A percentile compares a stretch with the other conserved stretches of the same genome.
Evolutionary conservation across 164 flowering plant genomes (phyloP).

Genomic region (Vitis cinerea): DNA sequence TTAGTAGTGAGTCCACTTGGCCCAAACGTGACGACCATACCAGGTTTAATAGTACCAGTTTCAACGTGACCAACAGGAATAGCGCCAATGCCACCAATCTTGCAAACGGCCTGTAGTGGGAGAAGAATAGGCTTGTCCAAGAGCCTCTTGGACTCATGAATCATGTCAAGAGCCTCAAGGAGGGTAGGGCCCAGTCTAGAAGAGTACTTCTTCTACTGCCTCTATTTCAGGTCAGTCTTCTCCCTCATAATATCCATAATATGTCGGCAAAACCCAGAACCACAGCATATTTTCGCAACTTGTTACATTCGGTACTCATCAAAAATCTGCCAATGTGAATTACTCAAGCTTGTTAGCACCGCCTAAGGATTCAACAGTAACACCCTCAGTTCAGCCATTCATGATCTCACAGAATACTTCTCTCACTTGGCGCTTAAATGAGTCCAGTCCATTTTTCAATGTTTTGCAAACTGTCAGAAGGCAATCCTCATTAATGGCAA

Average conservation of each 20-base stretch:
- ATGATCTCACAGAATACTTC: constrained; percentile 46
- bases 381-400: constrained; percentile 44
- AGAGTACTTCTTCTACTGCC: too few relatives aligned
- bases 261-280: not conserved
- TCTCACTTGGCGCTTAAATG: constrained; percentile 46
- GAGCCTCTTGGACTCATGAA: constrained; percentile 56
- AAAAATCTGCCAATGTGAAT: not conserved
- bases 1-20: constrained; percentile 33
- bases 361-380: constrained; percentile 33
- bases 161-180: constrained; percentile 52
- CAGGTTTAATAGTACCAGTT: constrained; percentile 54
- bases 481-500: too few relatives aligned
- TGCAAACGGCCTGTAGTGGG: constrained; percentile 66
- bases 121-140: constrained; percentile 63
- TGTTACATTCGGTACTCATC: constrained; percentile 11
- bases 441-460: constrained; percentile 35
- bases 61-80: constrained; percentile 63
- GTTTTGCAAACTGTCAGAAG: constrained; percentile 20
- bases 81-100: constrained; percentile 66
- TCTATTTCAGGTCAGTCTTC: not conserved
- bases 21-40: constrained; percentile 51
- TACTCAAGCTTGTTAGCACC: constrained; percentile 14
- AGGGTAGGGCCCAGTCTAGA: constrained; percentile 42
- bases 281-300: constrained; percentile 3
- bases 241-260: not conserved